Evolutionary conservation across 768 basidiomycete genomes (phyloP).

Genomic region (Kwoniella sp.): DNA sequence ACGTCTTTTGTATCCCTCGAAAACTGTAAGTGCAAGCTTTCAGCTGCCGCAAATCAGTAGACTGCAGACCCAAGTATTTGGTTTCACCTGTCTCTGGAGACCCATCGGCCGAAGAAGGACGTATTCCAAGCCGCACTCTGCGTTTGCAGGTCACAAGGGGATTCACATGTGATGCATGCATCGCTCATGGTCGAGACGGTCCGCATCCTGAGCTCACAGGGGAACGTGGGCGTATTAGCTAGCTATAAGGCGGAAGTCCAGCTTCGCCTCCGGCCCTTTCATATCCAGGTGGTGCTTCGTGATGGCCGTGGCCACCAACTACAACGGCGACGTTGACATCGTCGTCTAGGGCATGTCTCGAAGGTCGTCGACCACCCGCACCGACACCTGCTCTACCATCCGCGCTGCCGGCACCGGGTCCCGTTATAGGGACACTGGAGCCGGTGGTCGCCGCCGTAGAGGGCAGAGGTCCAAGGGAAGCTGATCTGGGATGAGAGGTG

Average conservation of each 20-base stretch:
- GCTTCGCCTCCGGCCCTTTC: constrained; percentile 16
- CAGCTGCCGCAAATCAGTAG: no score
- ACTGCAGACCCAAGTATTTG: no score
- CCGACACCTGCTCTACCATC: background rate
- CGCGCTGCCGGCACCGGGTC: background rate
- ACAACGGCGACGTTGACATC: constrained; percentile 4
- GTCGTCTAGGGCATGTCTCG: constrained; percentile 21
- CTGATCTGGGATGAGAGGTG: constrained; percentile 13
- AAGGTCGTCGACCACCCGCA: constrained; percentile 15
- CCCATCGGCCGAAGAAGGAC: no score
- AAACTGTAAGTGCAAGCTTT: no score
- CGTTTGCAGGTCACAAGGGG: no score
- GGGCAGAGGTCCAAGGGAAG: background rate
- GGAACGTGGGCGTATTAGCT: background rate
- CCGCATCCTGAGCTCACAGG: no score
- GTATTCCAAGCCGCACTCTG: no score
- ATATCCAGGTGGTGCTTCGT: constrained; percentile 24
- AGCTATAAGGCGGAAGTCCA: constrained; percentile 26
- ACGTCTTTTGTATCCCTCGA: no score
- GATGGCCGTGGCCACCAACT: constrained; percentile 5
- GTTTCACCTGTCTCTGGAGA: no score
- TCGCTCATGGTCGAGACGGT: no score
- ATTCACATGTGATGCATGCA: no score
- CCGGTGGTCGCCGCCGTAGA: background rate
- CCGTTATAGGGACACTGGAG: background rate